Base-by-base conservation (phyloP, 2,329 filamentous ascomycete species). In the Tolypocladium ophioglossoides region DNA sequence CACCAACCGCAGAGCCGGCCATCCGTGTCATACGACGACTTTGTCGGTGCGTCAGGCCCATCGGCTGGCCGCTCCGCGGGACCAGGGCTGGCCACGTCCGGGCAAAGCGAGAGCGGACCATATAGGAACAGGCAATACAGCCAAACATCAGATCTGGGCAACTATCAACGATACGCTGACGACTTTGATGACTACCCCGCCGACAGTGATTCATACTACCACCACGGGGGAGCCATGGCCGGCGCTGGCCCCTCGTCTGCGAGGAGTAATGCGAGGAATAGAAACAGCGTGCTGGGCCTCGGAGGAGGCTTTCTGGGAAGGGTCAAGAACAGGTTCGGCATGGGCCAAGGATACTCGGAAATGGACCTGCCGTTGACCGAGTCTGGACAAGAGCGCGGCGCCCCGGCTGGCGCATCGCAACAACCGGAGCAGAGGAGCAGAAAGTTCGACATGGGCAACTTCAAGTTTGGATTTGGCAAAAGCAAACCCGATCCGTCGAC, bases 331-430 rank as follows among this genome's bases (percentile, higher is more conserved):
- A 90, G 87, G 78, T 74, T 99, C 57, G 92, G 94, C 52, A 91
- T 96, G 84, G 86, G 83, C 24, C 80, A 87, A 62, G 81, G 86
- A 58, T 97, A 99, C 71, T 96, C 92, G 37, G 94, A 97, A 72
- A 99, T 99, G 94, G 92, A 99, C 68, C 77, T 99, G 53, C 94
- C 94, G 16, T 77, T 99, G 70, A 97, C 92, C 6, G 90, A 97
- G 68, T 74, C 86, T 0, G 72, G 74, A 27, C 69, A 68, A 49
- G 81, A 66, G n/a, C 64, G 69, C 53, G 63, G 61, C 12, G 63
- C 63, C 51, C 62, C 62, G 4, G 55, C 63, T 78, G 52, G 79
- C 50, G 70, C 72, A 64, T 63, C 76, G 53, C 73, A 71, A 60
- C 67, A 58, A 63, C 66, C 51, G 64, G 70, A 66, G 66, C 69